Evolutionary conservation across 495 filamentous ascomycete genomes (phyloP).

Genomic region (Coniosporium apollinis): DNA sequence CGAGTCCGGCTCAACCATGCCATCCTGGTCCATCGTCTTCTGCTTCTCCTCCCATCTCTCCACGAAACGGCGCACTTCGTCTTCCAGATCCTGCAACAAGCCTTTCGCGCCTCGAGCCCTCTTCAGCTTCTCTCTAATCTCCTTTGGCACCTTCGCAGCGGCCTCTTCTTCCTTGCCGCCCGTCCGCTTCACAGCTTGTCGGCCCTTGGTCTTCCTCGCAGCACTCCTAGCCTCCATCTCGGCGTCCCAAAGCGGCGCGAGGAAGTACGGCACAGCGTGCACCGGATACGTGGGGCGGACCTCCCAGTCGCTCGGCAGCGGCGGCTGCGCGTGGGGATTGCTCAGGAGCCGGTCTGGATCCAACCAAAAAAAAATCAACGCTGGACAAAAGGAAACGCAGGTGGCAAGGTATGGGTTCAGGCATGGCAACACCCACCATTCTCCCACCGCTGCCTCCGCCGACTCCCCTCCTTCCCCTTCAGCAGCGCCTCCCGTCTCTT

Average conservation of each 20-base stretch:
- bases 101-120: conserved; percentile 43
- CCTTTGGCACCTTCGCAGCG: conserved; percentile 37
- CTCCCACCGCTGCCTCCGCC: conserved; percentile 81
- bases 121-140: conserved; percentile 51
- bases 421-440: conserved; percentile 46
- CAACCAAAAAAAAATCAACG: not conserved
- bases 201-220: conserved; percentile 11
- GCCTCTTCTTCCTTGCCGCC: conserved; percentile 22
- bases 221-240: conserved; percentile 33
- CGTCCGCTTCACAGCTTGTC: conserved; percentile 8
- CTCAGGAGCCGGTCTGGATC: conserved; percentile 59
- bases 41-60: conserved; percentile 18
- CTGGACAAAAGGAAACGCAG: not conserved
- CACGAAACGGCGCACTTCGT: conserved; percentile 21
- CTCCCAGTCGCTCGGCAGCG: conserved; percentile 64
- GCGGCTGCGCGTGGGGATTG: conserved; percentile 75
- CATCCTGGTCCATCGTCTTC: conserved; percentile 33
- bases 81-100: conserved; percentile 22
- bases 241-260: conserved; percentile 74
- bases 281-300: conserved; percentile 62
- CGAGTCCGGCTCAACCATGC: conserved; percentile 33
- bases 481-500: conserved; percentile 60
- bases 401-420: not conserved
- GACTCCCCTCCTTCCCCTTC: conserved; percentile 87
- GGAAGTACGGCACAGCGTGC: conserved; percentile 68